phyloP scores from a whole-genome alignment of 257 asterid species.

The Solanum chaucha region DNA sequence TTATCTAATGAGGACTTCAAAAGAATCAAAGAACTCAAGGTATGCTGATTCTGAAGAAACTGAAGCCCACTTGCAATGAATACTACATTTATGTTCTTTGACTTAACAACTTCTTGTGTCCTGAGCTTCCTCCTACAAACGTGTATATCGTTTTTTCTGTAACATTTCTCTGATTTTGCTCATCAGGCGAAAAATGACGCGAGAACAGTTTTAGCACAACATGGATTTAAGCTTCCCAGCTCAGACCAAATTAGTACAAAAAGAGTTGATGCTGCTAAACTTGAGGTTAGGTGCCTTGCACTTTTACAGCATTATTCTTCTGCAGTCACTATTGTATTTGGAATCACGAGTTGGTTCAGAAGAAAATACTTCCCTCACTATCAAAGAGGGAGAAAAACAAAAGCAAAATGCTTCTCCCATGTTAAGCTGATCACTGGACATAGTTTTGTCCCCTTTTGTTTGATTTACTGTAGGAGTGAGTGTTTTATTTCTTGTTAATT shows the following conservation, averaged over 20 bases:
- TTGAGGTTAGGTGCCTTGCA: constrained; percentile 47
- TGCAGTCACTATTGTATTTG: not conserved
- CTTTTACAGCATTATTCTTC: not conserved
- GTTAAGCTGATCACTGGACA: not conserved
- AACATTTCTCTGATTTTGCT: constrained; percentile 9
- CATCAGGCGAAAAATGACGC: constrained; percentile 75
- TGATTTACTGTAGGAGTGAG: not conserved
- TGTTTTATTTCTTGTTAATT: not conserved
- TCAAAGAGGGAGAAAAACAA: not conserved
- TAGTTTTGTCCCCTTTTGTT: not conserved
- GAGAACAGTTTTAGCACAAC: constrained; percentile 34
- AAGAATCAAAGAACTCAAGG: constrained; percentile 80
- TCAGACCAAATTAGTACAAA: constrained; percentile 57
- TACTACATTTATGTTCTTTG: not conserved
- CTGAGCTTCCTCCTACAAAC: not conserved
- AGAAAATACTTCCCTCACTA: not conserved
- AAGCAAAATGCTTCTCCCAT: not conserved
- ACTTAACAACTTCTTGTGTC: not conserved
- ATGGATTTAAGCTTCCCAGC: constrained; percentile 79
- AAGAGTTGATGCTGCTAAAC: constrained; percentile 70
- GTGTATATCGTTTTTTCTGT: not conserved
- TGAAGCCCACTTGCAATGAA: not conserved
- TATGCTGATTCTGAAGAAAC: constrained; percentile 10
- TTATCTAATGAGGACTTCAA: constrained; percentile 91
- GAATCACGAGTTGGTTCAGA: not conserved